Conservation (phyloP, 176 grass and related monocot genomes). For the Cenchrus americanus region DNA sequence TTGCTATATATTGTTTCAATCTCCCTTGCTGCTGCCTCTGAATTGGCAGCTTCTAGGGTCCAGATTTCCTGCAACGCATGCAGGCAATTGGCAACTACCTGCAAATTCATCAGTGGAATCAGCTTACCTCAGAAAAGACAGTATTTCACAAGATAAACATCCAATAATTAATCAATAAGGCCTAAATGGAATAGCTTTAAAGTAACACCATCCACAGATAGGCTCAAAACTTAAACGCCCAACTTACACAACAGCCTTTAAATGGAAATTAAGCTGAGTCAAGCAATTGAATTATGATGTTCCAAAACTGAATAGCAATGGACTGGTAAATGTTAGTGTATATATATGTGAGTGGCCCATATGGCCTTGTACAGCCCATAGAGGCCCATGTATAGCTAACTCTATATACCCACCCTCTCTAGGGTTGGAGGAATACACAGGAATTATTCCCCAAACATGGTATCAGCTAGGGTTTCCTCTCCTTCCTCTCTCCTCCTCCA, state of each 20-base stretch:
- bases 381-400: no score
- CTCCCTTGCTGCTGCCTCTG: slow-evolving; percentile 86
- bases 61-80: slow-evolving; percentile 93
- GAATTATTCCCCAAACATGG: no score
- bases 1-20: slow-evolving; percentile 93
- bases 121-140: background rate
- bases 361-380: no score
- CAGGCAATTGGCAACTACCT: slow-evolving; percentile 98
- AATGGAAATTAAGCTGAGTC: background rate
- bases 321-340: no score
- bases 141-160: background rate
- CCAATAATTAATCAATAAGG: background rate
- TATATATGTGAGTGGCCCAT: no score
- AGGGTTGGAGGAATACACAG: no score
- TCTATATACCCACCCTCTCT: no score
- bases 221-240: background rate
- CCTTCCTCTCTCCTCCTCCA: no score
- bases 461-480: no score
- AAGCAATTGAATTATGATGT: slow-evolving; percentile 4
- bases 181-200: slow-evolving; percentile 26
- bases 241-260: background rate
- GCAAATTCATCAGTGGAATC: slow-evolving; percentile 34
- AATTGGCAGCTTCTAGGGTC: slow-evolving; percentile 79
- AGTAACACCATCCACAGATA: slow-evolving; percentile 17
- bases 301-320: background rate